Evolutionary conservation across 139 green algal species (phyloP).

Genomic region (Chlamydomonas schloesseri): DNA sequence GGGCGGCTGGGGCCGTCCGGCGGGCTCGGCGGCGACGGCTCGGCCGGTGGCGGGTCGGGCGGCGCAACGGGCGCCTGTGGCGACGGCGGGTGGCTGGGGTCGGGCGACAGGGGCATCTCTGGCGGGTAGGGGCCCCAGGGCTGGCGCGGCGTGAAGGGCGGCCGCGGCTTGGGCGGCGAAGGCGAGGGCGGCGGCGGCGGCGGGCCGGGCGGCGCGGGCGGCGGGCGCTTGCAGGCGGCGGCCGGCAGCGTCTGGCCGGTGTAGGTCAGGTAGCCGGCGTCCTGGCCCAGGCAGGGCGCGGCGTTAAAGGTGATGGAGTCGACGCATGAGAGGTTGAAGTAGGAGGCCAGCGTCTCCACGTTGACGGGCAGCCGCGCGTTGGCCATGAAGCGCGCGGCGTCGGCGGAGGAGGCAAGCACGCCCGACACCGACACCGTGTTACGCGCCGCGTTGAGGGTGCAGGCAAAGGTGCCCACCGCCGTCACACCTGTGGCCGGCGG

Average conservation of each 20-base stretch:
- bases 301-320: neutral
- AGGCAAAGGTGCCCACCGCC: neutral
- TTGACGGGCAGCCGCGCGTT: conserved; percentile 2
- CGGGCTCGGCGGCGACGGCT: too few species aligned
- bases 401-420: neutral
- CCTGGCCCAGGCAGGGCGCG: neutral
- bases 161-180: neutral
- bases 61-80: too few species aligned
- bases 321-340: conserved; percentile 12
- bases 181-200: neutral
- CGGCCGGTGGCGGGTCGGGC: too few species aligned
- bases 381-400: neutral
- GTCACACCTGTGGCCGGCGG: neutral
- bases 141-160: neutral
- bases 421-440: neutral
- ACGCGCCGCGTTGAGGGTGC: neutral
- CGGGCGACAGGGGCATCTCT: neutral
- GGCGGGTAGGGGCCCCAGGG: neutral
- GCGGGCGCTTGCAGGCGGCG: neutral
- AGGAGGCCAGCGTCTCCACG: conserved; percentile 12
- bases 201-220: neutral
- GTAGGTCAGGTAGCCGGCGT: neutral
- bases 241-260: neutral
- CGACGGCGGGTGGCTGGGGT: neutral
- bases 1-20: too few species aligned